Conservation (phyloP, 2,329 filamentous ascomycete species). For the Fusarium lyarnte region DNA sequence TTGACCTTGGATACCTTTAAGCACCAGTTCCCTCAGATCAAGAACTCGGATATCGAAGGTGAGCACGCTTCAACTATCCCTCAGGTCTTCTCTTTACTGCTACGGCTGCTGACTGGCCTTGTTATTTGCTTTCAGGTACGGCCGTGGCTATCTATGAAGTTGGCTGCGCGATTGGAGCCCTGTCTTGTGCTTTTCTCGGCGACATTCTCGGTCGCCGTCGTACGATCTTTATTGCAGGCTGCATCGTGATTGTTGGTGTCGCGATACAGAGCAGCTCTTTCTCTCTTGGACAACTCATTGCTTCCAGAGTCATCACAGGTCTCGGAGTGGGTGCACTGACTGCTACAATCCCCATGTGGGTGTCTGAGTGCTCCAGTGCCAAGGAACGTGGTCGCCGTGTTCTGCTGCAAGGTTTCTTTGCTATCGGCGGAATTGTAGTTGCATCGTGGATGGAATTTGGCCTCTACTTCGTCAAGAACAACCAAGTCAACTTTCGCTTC, state of each 20-base stretch:
- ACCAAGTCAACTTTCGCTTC: not conserved
- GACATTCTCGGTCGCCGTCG: not conserved
- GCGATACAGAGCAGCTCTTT: not conserved
- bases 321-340: not conserved
- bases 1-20: not conserved
- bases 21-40: not conserved
- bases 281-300: not conserved
- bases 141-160: not conserved
- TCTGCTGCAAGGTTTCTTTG: not conserved
- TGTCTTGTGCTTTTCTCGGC: not conserved
- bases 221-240: not conserved
- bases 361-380: not conserved
- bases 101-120: not conserved
- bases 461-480: not conserved
- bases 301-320: not conserved
- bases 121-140: not conserved
- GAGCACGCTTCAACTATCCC: not conserved
- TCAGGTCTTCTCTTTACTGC: fast-evolving
- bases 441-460: not conserved
- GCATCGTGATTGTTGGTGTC: not conserved
- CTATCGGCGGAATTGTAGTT: not conserved
- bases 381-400: not conserved
- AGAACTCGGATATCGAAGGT: not conserved
- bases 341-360: not conserved
- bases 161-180: not conserved